Conservation (phyloP, 176 grass and related monocot species). For the Guadua angustifolia region DNA sequence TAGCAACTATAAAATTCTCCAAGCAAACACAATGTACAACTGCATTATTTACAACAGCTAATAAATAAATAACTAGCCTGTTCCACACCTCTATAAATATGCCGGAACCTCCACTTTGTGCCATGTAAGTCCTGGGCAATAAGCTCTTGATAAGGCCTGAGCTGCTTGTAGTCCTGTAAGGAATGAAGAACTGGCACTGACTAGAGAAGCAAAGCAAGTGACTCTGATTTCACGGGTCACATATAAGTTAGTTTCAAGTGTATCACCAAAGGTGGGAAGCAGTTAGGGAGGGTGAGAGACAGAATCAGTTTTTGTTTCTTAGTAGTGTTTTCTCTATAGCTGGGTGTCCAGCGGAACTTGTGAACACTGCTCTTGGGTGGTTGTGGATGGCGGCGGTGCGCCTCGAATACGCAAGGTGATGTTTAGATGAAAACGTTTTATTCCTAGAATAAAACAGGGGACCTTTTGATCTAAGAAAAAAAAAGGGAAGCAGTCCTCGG, state of each 20-base stretch:
- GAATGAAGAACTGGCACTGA: constrained; percentile 20
- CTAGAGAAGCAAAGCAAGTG: constrained; percentile 21
- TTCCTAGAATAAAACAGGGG: too few relatives aligned
- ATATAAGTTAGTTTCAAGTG: not conserved
- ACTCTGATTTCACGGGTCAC: not conserved
- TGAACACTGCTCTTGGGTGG: too few relatives aligned
- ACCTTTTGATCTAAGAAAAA: too few relatives aligned
- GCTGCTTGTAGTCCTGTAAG: constrained; percentile 75
- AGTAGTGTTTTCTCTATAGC: too few relatives aligned
- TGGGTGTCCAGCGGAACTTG: too few relatives aligned
- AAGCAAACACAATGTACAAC: not conserved
- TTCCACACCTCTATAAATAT: constrained; percentile 90
- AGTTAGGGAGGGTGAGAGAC: too few relatives aligned
- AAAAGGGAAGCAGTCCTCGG: constrained; percentile 96
- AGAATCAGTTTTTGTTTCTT: too few relatives aligned
- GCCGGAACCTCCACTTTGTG: constrained; percentile 74
- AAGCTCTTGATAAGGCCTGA: constrained; percentile 93
- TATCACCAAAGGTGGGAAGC: constrained; percentile 85
- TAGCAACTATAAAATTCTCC: not conserved
- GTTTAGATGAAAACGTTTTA: too few relatives aligned
- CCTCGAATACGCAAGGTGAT: too few relatives aligned
- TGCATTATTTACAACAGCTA: not conserved
- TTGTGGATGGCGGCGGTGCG: too few relatives aligned
- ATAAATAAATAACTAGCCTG: constrained; percentile 2
- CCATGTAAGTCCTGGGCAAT: constrained; percentile 88